Percentiles rank a stretch among this genome's conserved stretches.
phyloP scores from a whole-genome alignment of 208 protist species.

The Wallacemonas rigidus region DNA sequence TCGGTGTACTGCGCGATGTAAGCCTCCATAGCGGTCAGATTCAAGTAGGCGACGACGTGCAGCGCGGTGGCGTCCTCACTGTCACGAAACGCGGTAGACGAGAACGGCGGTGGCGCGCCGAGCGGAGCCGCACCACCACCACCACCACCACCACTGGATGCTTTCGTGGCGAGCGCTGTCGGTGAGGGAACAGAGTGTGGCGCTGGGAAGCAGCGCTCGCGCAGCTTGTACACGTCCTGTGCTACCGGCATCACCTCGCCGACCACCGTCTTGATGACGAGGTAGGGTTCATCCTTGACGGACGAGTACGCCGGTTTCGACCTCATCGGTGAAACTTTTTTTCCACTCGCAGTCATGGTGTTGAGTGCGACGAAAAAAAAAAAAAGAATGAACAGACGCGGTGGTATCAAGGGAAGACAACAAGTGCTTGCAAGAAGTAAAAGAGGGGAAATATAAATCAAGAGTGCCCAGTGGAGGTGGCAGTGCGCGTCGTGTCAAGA shows the following conservation, averaged over 20 bases:
- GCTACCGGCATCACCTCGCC: constrained; percentile 33
- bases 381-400: neutral
- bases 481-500: too few relatives aligned
- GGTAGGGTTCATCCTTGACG: constrained; percentile 14
- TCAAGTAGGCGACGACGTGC: constrained; percentile 54
- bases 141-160: too few relatives aligned
- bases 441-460: neutral
- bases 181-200: neutral
- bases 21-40: constrained; percentile 31
- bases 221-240: neutral
- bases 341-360: neutral
- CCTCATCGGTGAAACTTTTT: neutral
- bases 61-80: constrained; percentile 34
- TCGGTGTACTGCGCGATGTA: constrained; percentile 30
- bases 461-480: neutral
- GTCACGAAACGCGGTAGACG: constrained; percentile 31
- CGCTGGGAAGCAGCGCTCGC: constrained; percentile 5
- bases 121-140: too few relatives aligned
- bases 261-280: constrained; percentile 29
- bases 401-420: constrained; percentile 4
- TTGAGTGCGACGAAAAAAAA: constrained; percentile 13
- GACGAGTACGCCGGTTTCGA: neutral
- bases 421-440: neutral
- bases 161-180: too few relatives aligned
- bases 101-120: neutral